phyloP scores from a whole-genome alignment of 2,329 filamentous ascomycete genomes.

The Aspergillus sp. region DNA sequence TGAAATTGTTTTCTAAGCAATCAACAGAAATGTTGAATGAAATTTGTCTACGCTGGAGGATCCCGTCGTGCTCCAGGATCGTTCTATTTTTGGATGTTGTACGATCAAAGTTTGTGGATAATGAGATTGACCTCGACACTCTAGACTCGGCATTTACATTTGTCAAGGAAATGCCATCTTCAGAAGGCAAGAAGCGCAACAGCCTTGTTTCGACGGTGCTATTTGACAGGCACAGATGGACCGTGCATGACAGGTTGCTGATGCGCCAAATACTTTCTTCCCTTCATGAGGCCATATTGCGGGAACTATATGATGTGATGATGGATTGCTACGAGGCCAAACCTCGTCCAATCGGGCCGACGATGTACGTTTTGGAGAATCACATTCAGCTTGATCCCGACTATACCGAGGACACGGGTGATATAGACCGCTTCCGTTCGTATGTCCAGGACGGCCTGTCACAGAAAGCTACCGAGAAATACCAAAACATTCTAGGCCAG shows the following conservation, averaged over 20 bases:
- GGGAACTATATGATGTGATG: conserved; percentile 84
- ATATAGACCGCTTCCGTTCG: conserved; percentile 69
- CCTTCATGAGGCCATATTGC: conserved; percentile 77
- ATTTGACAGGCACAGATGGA: conserved; percentile 66
- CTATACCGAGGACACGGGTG: conserved; percentile 70
- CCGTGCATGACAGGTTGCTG: conserved; percentile 64
- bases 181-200: conserved; percentile 61
- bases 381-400: conserved; percentile 78
- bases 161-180: conserved; percentile 69
- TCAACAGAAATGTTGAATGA: conserved; percentile 83
- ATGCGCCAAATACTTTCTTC: conserved; percentile 74
- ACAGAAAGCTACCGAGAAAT: conserved; percentile 74
- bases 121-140: conserved; percentile 77
- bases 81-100: conserved; percentile 83
- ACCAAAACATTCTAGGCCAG: conserved; percentile 74
- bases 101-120: conserved; percentile 79
- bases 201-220: conserved; percentile 50
- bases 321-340: conserved; percentile 89
- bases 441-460: conserved; percentile 72
- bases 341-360: conserved; percentile 73
- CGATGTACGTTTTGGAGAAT: conserved; percentile 77
- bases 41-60: conserved; percentile 81
- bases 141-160: conserved; percentile 81
- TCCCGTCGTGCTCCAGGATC: conserved; percentile 77
- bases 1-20: conserved; percentile 67